Base-by-base conservation (phyloP, 2,329 filamentous ascomycete species). In the Aspergillus spinulosporus region DNA sequence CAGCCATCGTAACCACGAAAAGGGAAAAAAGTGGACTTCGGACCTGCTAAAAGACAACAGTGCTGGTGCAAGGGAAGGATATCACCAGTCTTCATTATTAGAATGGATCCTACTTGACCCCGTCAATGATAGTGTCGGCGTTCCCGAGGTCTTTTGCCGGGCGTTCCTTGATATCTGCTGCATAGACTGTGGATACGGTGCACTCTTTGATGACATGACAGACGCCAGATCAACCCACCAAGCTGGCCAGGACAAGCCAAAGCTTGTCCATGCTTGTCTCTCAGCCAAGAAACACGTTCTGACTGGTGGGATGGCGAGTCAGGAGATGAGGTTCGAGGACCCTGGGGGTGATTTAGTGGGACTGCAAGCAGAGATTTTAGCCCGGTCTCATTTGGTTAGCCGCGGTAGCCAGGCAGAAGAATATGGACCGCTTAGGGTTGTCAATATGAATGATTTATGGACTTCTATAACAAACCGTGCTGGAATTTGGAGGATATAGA, bases 251-350 rank as follows among this genome's bases (percentile, higher is more conserved):
- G n/a, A 4, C 9, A 6, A 29, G n/a, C 14, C 3, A 8, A 49
- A 49, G 47, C 47, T 49, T 49, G 47, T 37, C 37, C 36, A 42
- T 28, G 48, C 48, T 50, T 50, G 37, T 50, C 15, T 40, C 47
- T 15, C 37, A 42, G 48, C 48, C 48, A 50, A 50, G 48, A 21
- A 37, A n/a, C 21, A 4, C 5, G 21, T 4, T 29, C 14, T 42
- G 48, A 50, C 12, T 50, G 48, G 48, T 9, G 31, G 26, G n/a
- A 5, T 7, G 4, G 6, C 34, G 34, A 40, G 26, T 37, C 7
- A 9, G 48, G 48, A 31, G 34, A 49, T 37, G 34, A 49, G 34
- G 15, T 11, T 40, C 34, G 47, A 40, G 48, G 36, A 50, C 48
- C 48, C 29, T 43, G 48, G 48, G 37, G 48, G 21, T 49, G 36